These are phyloP conservation scores for Fusarium temperatum DNA, from an alignment of 2,329 filamentous ascomycete species.

Conservation along the genomic window DNA sequence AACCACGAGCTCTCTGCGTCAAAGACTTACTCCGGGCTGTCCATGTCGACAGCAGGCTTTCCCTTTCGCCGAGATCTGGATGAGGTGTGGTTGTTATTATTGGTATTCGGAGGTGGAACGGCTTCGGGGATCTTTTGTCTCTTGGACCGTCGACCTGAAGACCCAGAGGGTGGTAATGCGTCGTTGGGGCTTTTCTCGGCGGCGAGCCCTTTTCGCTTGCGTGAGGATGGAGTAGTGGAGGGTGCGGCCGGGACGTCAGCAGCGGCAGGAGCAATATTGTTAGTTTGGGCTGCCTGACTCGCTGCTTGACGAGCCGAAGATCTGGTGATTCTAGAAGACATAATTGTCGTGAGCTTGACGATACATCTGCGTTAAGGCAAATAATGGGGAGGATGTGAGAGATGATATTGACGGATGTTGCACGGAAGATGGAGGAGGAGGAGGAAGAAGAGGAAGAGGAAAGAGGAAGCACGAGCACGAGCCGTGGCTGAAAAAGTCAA, in stretches of 20 bases:
- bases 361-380: constrained; percentile 32
- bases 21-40: constrained; percentile 70
- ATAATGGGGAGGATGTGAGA: constrained; percentile 27
- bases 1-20: neutral
- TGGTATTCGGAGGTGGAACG: constrained; percentile 45
- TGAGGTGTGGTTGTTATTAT: constrained; percentile 41
- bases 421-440: constrained; percentile 27
- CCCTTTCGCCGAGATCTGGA: constrained; percentile 66
- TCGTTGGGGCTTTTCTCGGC: constrained; percentile 59
- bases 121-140: constrained; percentile 72
- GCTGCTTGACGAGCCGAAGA: constrained; percentile 92
- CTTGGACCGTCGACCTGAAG: constrained; percentile 71
- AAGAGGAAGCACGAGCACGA: constrained; percentile 26
- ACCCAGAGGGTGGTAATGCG: constrained; percentile 39
- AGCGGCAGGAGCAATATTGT: constrained; percentile 52
- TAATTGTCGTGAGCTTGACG: constrained; percentile 67
- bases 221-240: constrained; percentile 57
- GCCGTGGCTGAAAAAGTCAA: constrained; percentile 24
- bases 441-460: neutral
- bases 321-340: constrained; percentile 96
- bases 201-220: constrained; percentile 80
- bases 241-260: constrained; percentile 52
- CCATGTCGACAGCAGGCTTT: constrained; percentile 74
- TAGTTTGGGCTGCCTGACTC: constrained; percentile 62
- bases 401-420: constrained; percentile 23